phyloP scores from a whole-genome alignment of 1,284 basidiomycete species.

The Termitomyces sp. region DNA sequence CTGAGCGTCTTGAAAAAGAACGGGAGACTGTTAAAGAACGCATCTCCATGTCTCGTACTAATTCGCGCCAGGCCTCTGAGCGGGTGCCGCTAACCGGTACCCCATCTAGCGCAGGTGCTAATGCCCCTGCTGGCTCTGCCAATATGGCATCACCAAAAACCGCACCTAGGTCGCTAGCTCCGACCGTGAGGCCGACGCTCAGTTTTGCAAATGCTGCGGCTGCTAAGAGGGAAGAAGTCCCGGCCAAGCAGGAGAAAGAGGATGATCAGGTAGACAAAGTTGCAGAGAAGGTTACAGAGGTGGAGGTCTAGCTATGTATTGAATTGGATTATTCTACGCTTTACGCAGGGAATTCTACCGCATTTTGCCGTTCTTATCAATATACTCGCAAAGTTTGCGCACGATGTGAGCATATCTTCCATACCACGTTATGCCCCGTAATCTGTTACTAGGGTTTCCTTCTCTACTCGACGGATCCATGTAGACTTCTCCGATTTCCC shows the following conservation, averaged over 20 bases:
- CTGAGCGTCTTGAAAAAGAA: conserved; percentile 65
- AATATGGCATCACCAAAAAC: conserved; percentile 13
- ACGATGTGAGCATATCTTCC: neutral
- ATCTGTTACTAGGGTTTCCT: neutral
- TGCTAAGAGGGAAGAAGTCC: conserved; percentile 27
- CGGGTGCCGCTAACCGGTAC: conserved; percentile 35
- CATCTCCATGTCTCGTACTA: conserved; percentile 68
- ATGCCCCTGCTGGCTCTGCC: conserved; percentile 24
- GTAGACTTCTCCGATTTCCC: too few relatives aligned
- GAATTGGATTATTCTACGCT: conserved; percentile 6
- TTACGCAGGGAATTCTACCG: neutral
- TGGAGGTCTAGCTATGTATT: conserved; percentile 9
- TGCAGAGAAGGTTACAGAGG: conserved; percentile 19
- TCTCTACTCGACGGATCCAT: neutral
- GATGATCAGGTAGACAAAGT: conserved; percentile 16
- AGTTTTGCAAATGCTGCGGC: conserved; percentile 68
- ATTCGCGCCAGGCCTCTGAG: conserved; percentile 57
- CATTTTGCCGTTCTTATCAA: neutral
- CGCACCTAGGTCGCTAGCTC: conserved; percentile 20
- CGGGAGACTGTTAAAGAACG: conserved; percentile 52
- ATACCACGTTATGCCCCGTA: neutral
- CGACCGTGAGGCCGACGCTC: conserved; percentile 55
- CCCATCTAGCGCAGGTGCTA: conserved; percentile 31
- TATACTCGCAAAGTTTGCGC: neutral
- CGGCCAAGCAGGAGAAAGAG: conserved; percentile 15